phyloP scores from a whole-genome alignment of 306 rosid species.

The Sesbania bispinosa region DNA sequence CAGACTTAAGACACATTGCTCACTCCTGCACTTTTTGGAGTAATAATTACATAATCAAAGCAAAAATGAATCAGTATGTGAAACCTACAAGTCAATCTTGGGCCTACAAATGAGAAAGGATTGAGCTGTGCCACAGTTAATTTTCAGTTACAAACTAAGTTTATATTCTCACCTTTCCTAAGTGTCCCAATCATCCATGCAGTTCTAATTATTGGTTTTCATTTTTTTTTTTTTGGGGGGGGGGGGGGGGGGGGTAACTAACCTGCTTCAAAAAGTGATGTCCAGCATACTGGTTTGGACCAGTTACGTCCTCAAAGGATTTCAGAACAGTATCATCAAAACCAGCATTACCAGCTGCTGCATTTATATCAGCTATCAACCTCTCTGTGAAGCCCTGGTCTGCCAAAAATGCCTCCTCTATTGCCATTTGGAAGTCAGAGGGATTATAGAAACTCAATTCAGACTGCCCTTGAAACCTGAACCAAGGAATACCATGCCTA shows the following conservation, averaged over 20 bases:
- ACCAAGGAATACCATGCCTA: conserved; percentile 27
- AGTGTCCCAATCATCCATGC: conserved; percentile 1
- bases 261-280: conserved; percentile 54
- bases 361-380: conserved; percentile 82
- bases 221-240: too few species aligned
- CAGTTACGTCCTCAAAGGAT: conserved; percentile 58
- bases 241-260: conserved; percentile 20
- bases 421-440: conserved; percentile 74
- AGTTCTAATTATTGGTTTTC: too few species aligned
- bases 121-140: not conserved
- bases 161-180: conserved; percentile 6
- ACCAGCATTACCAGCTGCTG: conserved; percentile 74
- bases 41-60: conserved; percentile 9
- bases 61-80: not conserved
- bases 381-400: conserved; percentile 92
- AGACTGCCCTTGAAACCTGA: conserved; percentile 87
- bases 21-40: not conserved
- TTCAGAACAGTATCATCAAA: conserved; percentile 59
- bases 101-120: conserved; percentile 5
- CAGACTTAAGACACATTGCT: not conserved
- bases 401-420: conserved; percentile 95
- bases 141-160: conserved; percentile 19
- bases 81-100: not conserved
- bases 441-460: conserved; percentile 59
- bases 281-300: conserved; percentile 68